phyloP scores from a whole-genome alignment of 768 basidiomycete genomes.

The Dictyophora rubrovolvata region DNA sequence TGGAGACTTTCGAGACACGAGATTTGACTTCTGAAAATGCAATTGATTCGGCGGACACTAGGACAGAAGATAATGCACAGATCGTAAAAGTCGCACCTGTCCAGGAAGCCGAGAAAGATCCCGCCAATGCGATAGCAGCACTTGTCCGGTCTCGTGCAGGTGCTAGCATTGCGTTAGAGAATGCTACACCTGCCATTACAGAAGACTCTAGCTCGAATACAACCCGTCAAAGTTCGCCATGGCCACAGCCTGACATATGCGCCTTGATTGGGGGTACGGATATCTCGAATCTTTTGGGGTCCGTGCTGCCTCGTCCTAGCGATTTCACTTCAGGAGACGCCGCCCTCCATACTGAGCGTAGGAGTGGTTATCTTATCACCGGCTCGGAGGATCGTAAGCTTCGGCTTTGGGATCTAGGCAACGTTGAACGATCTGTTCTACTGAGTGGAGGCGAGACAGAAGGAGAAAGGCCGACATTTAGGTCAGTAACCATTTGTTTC shows the following conservation, averaged over 20 bases:
- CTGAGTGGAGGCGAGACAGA: conserved; percentile 74
- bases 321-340: conserved; percentile 34
- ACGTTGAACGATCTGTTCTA: conserved; percentile 61
- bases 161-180: conserved; percentile 14
- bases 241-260: conserved; percentile 57
- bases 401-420: conserved; percentile 78
- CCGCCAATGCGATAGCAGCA: conserved; percentile 69
- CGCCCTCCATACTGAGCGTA: conserved; percentile 18
- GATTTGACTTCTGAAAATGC: conserved; percentile 6
- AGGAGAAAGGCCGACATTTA: conserved; percentile 65
- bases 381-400: conserved; percentile 88
- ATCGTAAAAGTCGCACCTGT: conserved; percentile 31
- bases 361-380: conserved; percentile 69
- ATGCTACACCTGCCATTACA: conserved; percentile 22
- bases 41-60: conserved; percentile 31
- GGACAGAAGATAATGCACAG: conserved; percentile 44
- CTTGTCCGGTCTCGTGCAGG: conserved; percentile 54
- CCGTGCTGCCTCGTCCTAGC: conserved; percentile 32
- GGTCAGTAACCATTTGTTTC: conserved; percentile 32
- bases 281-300: conserved; percentile 58
- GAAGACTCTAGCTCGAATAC: conserved; percentile 24
- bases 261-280: conserved; percentile 63
- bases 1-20: conserved; percentile 65
- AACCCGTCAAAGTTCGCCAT: conserved; percentile 23
- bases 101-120: conserved; percentile 47